phyloP scores from a whole-genome alignment of 2,329 filamentous ascomycete species.

The Annulohypoxylon truncatum region DNA sequence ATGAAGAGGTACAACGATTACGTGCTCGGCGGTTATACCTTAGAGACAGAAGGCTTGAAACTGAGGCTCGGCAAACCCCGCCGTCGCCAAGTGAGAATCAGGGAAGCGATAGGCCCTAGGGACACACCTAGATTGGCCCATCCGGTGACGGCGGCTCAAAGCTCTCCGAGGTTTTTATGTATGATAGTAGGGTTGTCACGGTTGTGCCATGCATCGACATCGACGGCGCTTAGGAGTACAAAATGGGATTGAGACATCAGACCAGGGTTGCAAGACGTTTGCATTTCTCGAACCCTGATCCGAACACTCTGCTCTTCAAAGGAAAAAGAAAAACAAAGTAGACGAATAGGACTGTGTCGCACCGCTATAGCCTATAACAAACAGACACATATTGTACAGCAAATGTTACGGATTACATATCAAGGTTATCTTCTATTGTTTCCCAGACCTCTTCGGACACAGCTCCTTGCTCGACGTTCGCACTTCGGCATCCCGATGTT shows the following conservation, averaged over 20 bases:
- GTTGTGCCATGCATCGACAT: slow-evolving; percentile 7
- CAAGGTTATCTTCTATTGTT: slow-evolving; percentile 64
- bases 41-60: slow-evolving; percentile 71
- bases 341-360: slow-evolving; percentile 1
- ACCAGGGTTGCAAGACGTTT: neutral
- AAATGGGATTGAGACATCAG: neutral
- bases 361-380: slow-evolving; percentile 12
- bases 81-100: slow-evolving; percentile 38
- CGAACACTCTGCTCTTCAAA: neutral
- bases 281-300: slow-evolving; percentile 1
- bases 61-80: slow-evolving; percentile 50
- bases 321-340: neutral
- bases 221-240: slow-evolving; percentile 13
- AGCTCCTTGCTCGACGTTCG: slow-evolving; percentile 70
- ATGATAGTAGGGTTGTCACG: neutral
- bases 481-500: slow-evolving; percentile 39
- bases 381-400: slow-evolving; percentile 51
- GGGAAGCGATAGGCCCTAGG: slow-evolving; percentile 33
- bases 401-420: slow-evolving; percentile 48
- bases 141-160: neutral
- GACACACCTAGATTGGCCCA: slow-evolving; percentile 22
- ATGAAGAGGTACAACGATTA: slow-evolving; percentile 80
- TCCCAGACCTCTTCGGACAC: slow-evolving; percentile 66
- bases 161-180: neutral
- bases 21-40: slow-evolving; percentile 75